Evolutionary conservation across 73 alveolate species (phyloP).

Genomic region (Paramecium tetraurelia): DNA sequence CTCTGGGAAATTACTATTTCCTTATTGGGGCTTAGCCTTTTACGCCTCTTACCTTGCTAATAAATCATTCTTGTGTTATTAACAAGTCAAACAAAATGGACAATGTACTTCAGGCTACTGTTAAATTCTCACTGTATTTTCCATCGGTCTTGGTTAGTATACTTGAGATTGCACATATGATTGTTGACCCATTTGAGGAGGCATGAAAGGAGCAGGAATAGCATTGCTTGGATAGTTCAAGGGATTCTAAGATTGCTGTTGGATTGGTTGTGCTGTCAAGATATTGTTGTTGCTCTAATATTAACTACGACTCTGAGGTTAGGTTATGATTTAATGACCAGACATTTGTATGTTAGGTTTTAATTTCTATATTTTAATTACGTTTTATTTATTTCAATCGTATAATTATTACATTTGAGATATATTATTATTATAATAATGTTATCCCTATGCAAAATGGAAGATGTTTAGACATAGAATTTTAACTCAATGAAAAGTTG

Average conservation of each 20-base stretch:
- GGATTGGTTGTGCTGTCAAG: neutral
- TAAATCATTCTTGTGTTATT: neutral
- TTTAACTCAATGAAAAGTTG: neutral
- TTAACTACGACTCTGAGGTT: neutral
- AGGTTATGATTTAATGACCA: neutral
- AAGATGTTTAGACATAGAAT: neutral
- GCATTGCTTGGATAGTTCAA: neutral
- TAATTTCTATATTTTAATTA: neutral
- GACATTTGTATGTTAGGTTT: neutral
- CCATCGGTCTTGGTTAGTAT: neutral
- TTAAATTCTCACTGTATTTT: neutral
- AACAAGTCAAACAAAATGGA: conserved; percentile 30
- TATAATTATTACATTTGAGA: neutral
- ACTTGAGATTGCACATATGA: neutral
- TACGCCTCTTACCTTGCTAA: neutral
- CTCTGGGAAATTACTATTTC: neutral
- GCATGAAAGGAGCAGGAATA: conserved; percentile 32
- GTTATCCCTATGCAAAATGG: neutral
- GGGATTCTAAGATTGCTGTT: neutral
- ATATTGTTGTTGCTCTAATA: neutral
- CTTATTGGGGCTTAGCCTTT: neutral
- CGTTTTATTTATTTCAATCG: neutral
- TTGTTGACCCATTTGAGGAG: neutral
- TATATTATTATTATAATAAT: neutral
- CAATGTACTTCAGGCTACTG: conserved; percentile 4